Evolutionary conservation across 2,329 filamentous ascomycete species (phyloP), one percentile per base, ranked within the genome.

Genomic region (Diaporthe citri): DNA sequence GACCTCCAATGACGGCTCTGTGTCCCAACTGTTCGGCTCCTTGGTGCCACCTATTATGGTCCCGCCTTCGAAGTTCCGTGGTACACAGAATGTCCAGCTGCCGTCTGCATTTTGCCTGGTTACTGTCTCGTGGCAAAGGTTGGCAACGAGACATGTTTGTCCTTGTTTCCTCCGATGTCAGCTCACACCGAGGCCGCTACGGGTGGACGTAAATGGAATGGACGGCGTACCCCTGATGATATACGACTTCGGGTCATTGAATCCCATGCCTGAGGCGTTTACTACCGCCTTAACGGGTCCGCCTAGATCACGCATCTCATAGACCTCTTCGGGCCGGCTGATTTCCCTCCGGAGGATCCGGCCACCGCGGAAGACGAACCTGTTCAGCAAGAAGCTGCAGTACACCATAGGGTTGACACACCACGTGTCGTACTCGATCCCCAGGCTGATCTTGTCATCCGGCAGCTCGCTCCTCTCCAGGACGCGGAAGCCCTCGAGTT

Each of bases 11-110:
- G 85, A 88, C 1, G 90, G 87, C 25, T 85, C 82, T 0, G 86
- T 80, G 62, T 88, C 85, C 88, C 89, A 91, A 80, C 92, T 85
- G 73, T 88, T 83, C 1, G 87, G 85, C 79, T 93, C 88, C 80
- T 92, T 93, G 13, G 91, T 93, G 0, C 92, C 92, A 7, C 92
- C 92, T 28, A 93, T 88, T 52, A 93, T 85, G 0, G 91, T 93
- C 3, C 92, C 92, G 4, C 91, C 91, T 46, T 89, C 85, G 36
- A 91, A 88, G 12, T 87, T 88, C 3, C 92, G 87, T 0, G 92
- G 91, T 8, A 93, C 89, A 60, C 88, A 87, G 77, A 93, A 93
- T 0, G 88, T 87, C 90, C 91, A 93, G 12, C 85, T 87, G 0
- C 92, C 92, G 79, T 93, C 91, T 0, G 86, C 85, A 78, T 90